Evolutionary conservation across 2,329 filamentous ascomycete species (phyloP), one percentile per base, ranked within the genome.

Genomic region (Thelonectria rubi): DNA sequence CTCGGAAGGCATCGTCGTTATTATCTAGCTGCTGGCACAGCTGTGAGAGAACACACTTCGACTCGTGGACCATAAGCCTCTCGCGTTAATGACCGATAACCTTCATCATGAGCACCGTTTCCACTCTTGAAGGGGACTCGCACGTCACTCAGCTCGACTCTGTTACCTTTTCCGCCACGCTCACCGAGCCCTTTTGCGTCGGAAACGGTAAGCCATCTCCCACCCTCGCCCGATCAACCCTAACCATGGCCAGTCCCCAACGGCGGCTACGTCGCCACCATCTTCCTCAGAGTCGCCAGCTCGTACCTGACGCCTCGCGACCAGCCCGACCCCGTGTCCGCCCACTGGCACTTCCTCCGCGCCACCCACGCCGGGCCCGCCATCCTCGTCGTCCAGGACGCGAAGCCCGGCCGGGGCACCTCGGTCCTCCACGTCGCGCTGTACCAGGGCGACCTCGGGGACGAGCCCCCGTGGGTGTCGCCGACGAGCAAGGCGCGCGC

Each of bases 211-310:
- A 3, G 3, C 11, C 10, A 18, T n/a, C 10, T 21, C 18, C 10
- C n/a, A 26, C 3, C 11, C 4, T 12, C 9, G 6, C 9, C 18
- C 15, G 51, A 45, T 53, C 32, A 40, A 15, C 37, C 3, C 6
- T 2, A 12, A 20, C 59, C 76, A 4, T 5, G 21, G 7, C 26
- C 62, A 78, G 77, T 82, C 14, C 80, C 81, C 2, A 80, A 83
- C 58, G 81, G 81, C 60, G 81, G 81, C 42, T 83, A 82, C 58
- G 75, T 81, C 1, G 77, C 80, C 5, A 74, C 77, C 15, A 73
- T 78, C 49, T 74, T 83, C 50, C 69, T 81, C 40, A 66, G 72
- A 3, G 77, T 74, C 3, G 76, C 76, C 8, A 70, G 65, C 12
- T 60, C 65, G 3, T 78, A 82, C 58, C 72, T 81, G 15, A 50